Evolutionary conservation across 2,329 filamentous ascomycete genomes (phyloP).

Genomic region (Colletotrichum sp.): DNA sequence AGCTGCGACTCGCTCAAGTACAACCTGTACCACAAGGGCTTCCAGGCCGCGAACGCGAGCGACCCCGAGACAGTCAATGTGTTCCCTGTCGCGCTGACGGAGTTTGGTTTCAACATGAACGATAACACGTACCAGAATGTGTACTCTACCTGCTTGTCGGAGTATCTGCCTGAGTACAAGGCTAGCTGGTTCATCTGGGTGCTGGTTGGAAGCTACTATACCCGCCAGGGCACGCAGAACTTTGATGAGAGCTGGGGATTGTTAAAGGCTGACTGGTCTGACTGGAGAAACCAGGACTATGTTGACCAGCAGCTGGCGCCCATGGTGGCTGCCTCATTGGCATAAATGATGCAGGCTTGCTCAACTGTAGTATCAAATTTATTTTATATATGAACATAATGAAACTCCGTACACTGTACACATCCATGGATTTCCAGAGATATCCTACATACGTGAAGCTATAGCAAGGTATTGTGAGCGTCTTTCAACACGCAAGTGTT

Average conservation of each 20-base stretch:
- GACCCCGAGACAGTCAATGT: slow-evolving; percentile 40
- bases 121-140: slow-evolving; percentile 47
- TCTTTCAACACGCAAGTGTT: too few relatives aligned
- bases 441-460: too few relatives aligned
- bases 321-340: slow-evolving; percentile 40
- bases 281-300: slow-evolving; percentile 50
- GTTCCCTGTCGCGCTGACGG: slow-evolving; percentile 49
- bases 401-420: too few relatives aligned
- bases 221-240: slow-evolving; percentile 56
- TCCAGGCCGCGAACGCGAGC: slow-evolving; percentile 51
- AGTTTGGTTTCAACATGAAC: slow-evolving; percentile 60
- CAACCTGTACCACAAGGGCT: slow-evolving; percentile 55
- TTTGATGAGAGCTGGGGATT: slow-evolving; percentile 64
- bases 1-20: slow-evolving; percentile 51
- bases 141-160: slow-evolving; percentile 58
- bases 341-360: neutral
- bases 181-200: slow-evolving; percentile 66
- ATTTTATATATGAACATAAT: too few relatives aligned
- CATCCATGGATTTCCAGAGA: too few relatives aligned
- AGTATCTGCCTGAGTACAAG: slow-evolving; percentile 52
- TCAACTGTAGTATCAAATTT: too few relatives aligned
- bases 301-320: slow-evolving; percentile 44
- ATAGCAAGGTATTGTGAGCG: too few relatives aligned
- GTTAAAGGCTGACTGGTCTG: slow-evolving; percentile 58
- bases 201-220: slow-evolving; percentile 63